phyloP scores from a whole-genome alignment of 345 rosid species.

The Brassica incana region DNA sequence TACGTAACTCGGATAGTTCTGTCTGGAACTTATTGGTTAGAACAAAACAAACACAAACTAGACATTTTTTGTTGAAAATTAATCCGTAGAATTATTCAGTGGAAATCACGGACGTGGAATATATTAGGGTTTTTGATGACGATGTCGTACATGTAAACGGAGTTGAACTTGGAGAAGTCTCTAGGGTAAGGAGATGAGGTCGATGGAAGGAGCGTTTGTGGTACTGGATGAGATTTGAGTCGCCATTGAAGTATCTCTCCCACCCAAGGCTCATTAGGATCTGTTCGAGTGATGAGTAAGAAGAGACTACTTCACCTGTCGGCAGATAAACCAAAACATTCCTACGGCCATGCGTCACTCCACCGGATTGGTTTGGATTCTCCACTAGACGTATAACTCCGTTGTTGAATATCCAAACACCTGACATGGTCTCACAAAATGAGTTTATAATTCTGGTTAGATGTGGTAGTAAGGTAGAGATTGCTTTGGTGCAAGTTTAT shows the following conservation, averaged over 20 bases:
- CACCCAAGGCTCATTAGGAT: constrained; percentile 68
- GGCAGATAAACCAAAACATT: constrained; percentile 68
- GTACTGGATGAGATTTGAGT: constrained; percentile 62
- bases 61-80: neutral
- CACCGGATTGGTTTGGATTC: constrained; percentile 48
- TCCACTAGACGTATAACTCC: constrained; percentile 64
- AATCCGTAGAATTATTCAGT: neutral
- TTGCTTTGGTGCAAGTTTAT: constrained; percentile 21
- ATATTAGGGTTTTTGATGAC: constrained; percentile 70
- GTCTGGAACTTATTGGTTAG: neutral
- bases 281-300: constrained; percentile 58
- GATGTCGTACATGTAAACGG: constrained; percentile 76
- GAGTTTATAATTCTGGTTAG: neutral
- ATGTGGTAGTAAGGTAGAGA: neutral
- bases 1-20: neutral
- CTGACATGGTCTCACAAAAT: constrained; percentile 48
- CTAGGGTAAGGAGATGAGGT: constrained; percentile 81
- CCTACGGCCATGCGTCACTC: constrained; percentile 41
- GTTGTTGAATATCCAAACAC: constrained; percentile 63
- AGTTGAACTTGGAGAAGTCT: constrained; percentile 72
- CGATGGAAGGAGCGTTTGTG: constrained; percentile 72
- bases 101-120: constrained; percentile 63
- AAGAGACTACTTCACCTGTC: constrained; percentile 52
- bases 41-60: constrained; percentile 9
- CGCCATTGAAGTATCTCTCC: constrained; percentile 68